phyloP scores from a whole-genome alignment of 805 yeast genomes.

The Suhomyces vadensis region DNA sequence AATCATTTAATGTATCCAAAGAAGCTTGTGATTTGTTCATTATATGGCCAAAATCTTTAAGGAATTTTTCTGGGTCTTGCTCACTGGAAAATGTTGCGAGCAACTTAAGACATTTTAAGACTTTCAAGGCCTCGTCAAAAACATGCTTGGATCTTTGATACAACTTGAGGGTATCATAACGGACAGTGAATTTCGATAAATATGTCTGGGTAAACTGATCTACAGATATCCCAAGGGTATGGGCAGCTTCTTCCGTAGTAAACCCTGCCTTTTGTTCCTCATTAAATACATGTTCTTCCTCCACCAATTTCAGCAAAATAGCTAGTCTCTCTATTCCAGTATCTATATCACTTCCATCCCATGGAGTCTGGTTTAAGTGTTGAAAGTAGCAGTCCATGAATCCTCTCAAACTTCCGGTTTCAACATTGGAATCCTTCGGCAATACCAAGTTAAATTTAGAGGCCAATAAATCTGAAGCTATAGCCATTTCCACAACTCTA shows the following conservation, averaged over 20 bases:
- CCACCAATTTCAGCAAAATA: constrained; percentile 45
- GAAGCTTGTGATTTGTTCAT: constrained; percentile 63
- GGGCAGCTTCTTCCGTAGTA: constrained; percentile 49
- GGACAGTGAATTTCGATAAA: constrained; percentile 55
- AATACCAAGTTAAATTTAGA: constrained; percentile 43
- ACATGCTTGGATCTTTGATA: constrained; percentile 64
- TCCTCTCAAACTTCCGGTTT: constrained; percentile 64
- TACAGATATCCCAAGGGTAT: constrained; percentile 39
- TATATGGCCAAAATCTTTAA: constrained; percentile 49
- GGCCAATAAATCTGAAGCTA: constrained; percentile 65
- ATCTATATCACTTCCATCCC: constrained; percentile 50
- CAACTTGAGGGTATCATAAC: constrained; percentile 54
- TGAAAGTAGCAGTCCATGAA: constrained; percentile 53
- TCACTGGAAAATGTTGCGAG: constrained; percentile 22
- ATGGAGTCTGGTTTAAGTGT: constrained; percentile 27
- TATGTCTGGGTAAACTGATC: constrained; percentile 47
- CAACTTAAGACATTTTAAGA: constrained; percentile 48
- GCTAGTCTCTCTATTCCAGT: constrained; percentile 42
- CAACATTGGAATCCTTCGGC: constrained; percentile 50
- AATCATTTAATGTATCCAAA: constrained; percentile 48
- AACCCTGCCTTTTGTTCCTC: constrained; percentile 45
- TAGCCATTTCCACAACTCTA: constrained; percentile 69
- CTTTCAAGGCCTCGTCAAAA: constrained; percentile 60
- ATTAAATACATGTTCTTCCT: constrained; percentile 33
- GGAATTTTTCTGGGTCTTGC: constrained; percentile 27